These are phyloP conservation scores for Aspergillus pseudonomiae DNA, from an alignment of 2,329 filamentous ascomycete genomes.

Conservation along the genomic window DNA sequence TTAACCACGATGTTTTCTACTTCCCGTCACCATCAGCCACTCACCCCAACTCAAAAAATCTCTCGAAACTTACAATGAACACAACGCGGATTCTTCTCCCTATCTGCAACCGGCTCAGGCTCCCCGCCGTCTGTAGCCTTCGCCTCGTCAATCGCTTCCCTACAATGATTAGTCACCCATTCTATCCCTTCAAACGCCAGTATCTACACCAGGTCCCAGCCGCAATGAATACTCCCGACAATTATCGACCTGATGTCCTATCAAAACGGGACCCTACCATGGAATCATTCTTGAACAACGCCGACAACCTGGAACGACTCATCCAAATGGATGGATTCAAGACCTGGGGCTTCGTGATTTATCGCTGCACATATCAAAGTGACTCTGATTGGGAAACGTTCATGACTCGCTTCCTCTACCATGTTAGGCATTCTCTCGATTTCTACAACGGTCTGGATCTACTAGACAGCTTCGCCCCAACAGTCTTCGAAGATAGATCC, in stretches of 20 bases:
- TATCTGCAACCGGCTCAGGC: background rate
- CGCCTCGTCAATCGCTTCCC: background rate
- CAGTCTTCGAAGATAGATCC: constrained; percentile 19
- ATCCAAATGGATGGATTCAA: constrained; percentile 11
- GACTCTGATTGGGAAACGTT: constrained; percentile 11
- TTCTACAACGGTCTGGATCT: constrained; percentile 14
- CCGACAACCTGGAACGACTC: constrained; percentile 44
- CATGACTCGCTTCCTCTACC: constrained; percentile 11
- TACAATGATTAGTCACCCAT: background rate
- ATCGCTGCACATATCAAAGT: constrained; percentile 16
- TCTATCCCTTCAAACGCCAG: background rate
- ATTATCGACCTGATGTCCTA: background rate
- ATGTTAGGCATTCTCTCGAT: constrained; percentile 4
- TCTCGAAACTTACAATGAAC: background rate
- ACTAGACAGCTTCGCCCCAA: constrained; percentile 17
- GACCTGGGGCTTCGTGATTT: constrained; percentile 14
- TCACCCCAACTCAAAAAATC: background rate
- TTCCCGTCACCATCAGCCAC: background rate
- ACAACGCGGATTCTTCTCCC: background rate
- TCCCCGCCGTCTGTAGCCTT: background rate
- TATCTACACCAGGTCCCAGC: background rate
- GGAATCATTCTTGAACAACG: background rate
- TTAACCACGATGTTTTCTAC: background rate
- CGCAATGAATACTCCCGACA: background rate
- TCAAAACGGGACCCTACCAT: background rate